phyloP scores from a whole-genome alignment of 768 basidiomycete genomes.

The Lepiota brunneoincarnata region DNA sequence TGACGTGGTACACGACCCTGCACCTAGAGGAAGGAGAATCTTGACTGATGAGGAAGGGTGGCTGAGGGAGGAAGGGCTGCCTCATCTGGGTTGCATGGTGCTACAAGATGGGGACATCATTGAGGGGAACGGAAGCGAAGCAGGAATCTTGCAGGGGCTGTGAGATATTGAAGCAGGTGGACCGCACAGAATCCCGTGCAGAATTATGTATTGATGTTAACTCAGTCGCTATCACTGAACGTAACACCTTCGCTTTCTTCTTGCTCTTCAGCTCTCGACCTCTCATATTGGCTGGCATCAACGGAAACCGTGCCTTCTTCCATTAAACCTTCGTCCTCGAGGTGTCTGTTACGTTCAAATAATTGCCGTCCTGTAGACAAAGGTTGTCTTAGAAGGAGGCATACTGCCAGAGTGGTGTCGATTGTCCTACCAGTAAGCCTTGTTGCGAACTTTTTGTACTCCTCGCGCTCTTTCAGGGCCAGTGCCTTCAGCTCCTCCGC shows the following conservation, averaged over 20 bases:
- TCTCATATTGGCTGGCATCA: slow-evolving; percentile 86
- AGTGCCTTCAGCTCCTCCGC: slow-evolving; percentile 69
- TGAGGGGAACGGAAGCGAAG: slow-evolving; percentile 50
- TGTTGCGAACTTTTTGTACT: slow-evolving; percentile 60
- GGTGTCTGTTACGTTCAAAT: slow-evolving; percentile 78
- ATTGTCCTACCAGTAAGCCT: slow-evolving; percentile 65
- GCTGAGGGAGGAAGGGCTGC: slow-evolving; percentile 54
- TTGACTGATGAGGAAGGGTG: slow-evolving; percentile 55
- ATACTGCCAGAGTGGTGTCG: not conserved
- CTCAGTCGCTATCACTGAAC: slow-evolving; percentile 87
- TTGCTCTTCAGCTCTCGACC: slow-evolving; percentile 59
- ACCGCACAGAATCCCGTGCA: slow-evolving; percentile 7
- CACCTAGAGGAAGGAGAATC: slow-evolving; percentile 28
- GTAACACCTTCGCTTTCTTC: slow-evolving; percentile 61
- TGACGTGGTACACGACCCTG: slow-evolving; percentile 38
- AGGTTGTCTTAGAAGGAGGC: slow-evolving; percentile 1
- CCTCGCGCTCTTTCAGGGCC: slow-evolving; percentile 82
- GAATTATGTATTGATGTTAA: slow-evolving; percentile 4
- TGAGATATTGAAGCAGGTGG: slow-evolving; percentile 25
- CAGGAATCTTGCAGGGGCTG: slow-evolving; percentile 60
- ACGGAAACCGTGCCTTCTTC: slow-evolving; percentile 89
- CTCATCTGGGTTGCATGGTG: slow-evolving; percentile 56
- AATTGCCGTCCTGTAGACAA: slow-evolving; percentile 76
- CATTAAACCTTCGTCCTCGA: slow-evolving; percentile 77
- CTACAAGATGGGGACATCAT: slow-evolving; percentile 52